phyloP scores from a whole-genome alignment of 2,329 filamentous ascomycete genomes.

The Lachnellula hyalina region DNA sequence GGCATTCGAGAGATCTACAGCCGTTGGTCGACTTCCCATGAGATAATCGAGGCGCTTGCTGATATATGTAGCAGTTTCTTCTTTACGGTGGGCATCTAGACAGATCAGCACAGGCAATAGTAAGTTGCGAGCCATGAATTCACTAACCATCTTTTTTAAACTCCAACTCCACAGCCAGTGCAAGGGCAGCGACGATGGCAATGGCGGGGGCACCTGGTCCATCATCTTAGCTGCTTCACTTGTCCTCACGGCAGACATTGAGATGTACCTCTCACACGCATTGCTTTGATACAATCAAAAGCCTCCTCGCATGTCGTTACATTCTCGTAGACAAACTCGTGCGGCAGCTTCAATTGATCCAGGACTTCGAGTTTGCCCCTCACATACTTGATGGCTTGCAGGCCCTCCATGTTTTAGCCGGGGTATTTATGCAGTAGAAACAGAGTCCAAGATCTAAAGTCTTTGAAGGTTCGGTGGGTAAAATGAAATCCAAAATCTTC shows the following conservation, averaged over 20 bases:
- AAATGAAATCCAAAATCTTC: too few species aligned
- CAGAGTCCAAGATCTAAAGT: too few species aligned
- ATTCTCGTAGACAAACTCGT: slow-evolving; percentile 72
- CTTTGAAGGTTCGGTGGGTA: too few species aligned
- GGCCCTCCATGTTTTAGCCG: slow-evolving; percentile 33
- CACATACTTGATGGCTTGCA: slow-evolving; percentile 74
- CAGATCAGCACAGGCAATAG: not conserved
- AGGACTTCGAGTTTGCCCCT: slow-evolving; percentile 70
- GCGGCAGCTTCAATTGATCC: slow-evolving; percentile 77
- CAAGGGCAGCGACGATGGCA: slow-evolving; percentile 91
- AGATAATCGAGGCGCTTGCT: slow-evolving; percentile 77
- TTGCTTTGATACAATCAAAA: slow-evolving; percentile 76
- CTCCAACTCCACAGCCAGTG: slow-evolving; percentile 78
- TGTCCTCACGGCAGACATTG: not conserved
- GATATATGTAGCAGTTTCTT: slow-evolving; percentile 66
- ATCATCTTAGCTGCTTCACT: slow-evolving; percentile 14
- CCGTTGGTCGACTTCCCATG: slow-evolving; percentile 83
- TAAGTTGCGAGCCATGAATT: not conserved
- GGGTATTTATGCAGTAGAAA: not conserved
- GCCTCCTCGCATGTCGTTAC: slow-evolving; percentile 67
- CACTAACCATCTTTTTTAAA: slow-evolving; percentile 44
- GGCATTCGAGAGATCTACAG: slow-evolving; percentile 90
- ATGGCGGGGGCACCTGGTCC: slow-evolving; percentile 77
- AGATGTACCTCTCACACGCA: slow-evolving; percentile 60
- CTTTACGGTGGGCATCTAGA: slow-evolving; percentile 25